Conservation (phyloP, 2,329 filamentous ascomycete genomes). For the Arthrinium phaeospermum region DNA sequence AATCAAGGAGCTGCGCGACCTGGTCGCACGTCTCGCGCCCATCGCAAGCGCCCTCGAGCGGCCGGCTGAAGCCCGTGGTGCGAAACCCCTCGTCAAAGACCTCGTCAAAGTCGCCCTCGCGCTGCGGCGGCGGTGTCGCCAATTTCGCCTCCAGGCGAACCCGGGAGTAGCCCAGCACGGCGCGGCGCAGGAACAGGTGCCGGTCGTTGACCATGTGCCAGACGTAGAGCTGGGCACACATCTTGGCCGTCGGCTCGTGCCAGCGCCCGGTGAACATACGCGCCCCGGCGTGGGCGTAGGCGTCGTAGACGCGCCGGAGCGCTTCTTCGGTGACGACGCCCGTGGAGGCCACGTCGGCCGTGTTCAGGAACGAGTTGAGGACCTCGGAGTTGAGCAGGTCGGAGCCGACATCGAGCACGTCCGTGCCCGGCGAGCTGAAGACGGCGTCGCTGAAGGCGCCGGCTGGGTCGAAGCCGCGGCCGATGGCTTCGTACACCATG, state of each 20-base stretch:
- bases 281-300: slow-evolving; percentile 31
- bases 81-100: no score
- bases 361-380: slow-evolving; percentile 34
- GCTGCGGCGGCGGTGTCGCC: no score
- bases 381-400: slow-evolving; percentile 24
- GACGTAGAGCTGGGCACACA: slow-evolving; percentile 31
- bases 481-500: slow-evolving; percentile 43
- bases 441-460: slow-evolving; percentile 32
- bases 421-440: slow-evolving; percentile 30
- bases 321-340: slow-evolving; percentile 32
- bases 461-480: slow-evolving; percentile 32
- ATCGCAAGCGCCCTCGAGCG: no score
- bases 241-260: slow-evolving; percentile 30
- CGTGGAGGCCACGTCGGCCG: slow-evolving; percentile 30
- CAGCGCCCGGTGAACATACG: slow-evolving; percentile 33
- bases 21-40: no score
- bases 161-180: not conserved
- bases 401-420: slow-evolving; percentile 23
- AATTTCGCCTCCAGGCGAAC: not conserved
- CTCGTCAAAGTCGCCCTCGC: no score
- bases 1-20: no score
- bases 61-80: no score
- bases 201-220: slow-evolving; percentile 36
- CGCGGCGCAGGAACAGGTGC: not conserved
- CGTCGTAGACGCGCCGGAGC: slow-evolving; percentile 34